Evolutionary conservation across 202 grass and related monocot genomes (phyloP).

Genomic region (Dendrocalamus latiflorus): DNA sequence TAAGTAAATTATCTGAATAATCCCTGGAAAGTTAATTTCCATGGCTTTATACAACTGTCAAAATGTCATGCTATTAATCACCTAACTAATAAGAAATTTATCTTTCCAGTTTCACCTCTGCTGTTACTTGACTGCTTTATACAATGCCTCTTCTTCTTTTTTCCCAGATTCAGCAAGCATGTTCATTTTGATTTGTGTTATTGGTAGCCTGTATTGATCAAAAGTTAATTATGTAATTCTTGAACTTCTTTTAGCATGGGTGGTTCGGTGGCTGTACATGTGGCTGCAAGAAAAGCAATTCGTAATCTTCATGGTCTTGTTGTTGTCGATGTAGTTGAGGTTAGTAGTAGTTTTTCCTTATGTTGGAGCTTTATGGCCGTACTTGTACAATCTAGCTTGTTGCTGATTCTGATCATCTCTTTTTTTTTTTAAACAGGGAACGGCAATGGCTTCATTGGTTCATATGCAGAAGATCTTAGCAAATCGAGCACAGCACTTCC

Average conservation of each 20-base stretch:
- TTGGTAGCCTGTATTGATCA: background rate
- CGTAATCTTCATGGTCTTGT: conserved; percentile 76
- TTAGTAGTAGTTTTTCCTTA: conserved; percentile 32
- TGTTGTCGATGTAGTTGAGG: conserved; percentile 96
- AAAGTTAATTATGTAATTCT: background rate
- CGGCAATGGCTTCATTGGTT: conserved; percentile 83
- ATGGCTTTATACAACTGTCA: no score
- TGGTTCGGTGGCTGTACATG: conserved; percentile 91
- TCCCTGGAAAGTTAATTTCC: background rate
- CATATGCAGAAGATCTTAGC: conserved; percentile 98
- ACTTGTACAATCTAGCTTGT: background rate
- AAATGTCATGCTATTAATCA: background rate
- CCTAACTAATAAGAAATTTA: background rate
- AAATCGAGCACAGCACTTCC: conserved; percentile 71
- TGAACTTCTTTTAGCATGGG: conserved; percentile 63
- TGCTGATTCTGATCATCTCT: conserved; percentile 2
- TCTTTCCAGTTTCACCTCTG: background rate
- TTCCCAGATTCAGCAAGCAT: background rate
- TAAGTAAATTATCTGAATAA: background rate
- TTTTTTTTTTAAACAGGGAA: conserved; percentile 68
- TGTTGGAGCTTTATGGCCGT: background rate
- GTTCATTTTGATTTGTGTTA: background rate
- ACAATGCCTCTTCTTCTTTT: background rate
- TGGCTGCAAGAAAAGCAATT: conserved; percentile 71
- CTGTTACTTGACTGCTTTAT: background rate